Percentiles rank a stretch among this genome's conserved stretches.
phyloP scores from a whole-genome alignment of 441 rosid species.

The Aleurites moluccanus region DNA sequence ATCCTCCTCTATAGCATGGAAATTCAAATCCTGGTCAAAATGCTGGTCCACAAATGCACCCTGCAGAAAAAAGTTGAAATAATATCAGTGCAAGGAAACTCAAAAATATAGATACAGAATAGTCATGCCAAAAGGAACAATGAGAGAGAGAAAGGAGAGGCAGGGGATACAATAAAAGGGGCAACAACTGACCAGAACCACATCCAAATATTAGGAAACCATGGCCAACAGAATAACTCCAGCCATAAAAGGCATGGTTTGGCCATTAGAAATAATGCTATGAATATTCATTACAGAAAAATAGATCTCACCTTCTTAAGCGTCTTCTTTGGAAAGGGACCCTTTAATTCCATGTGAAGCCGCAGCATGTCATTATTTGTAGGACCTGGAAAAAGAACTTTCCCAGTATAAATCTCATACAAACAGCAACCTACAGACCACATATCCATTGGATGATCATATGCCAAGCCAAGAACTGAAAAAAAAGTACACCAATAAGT shows the following conservation, averaged over 20 bases:
- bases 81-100: not conserved
- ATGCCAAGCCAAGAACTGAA: conserved; percentile 95
- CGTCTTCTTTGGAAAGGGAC: conserved; percentile 97
- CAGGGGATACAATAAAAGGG: not conserved
- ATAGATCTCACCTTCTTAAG: conserved; percentile 70
- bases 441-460: conserved; percentile 96
- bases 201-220: not conserved
- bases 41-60: conserved; percentile 94
- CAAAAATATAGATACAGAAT: not conserved
- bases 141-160: too few relatives aligned
- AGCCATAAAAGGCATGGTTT: not conserved
- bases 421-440: conserved; percentile 99
- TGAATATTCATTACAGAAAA: not conserved
- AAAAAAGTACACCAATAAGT: conserved; percentile 21
- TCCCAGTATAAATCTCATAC: conserved; percentile 92
- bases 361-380: conserved; percentile 98
- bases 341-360: conserved; percentile 97
- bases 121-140: too few relatives aligned
- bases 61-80: conserved; percentile 34
- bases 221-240: not conserved
- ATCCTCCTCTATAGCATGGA: conserved; percentile 85
- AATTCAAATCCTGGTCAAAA: conserved; percentile 89
- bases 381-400: conserved; percentile 95
- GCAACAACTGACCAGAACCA: not conserved
- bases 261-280: not conserved